Percentiles rank a stretch among this genome's conserved stretches.
Evolutionary conservation across 768 basidiomycete species (phyloP).

Genomic region (Suillus americanus): DNA sequence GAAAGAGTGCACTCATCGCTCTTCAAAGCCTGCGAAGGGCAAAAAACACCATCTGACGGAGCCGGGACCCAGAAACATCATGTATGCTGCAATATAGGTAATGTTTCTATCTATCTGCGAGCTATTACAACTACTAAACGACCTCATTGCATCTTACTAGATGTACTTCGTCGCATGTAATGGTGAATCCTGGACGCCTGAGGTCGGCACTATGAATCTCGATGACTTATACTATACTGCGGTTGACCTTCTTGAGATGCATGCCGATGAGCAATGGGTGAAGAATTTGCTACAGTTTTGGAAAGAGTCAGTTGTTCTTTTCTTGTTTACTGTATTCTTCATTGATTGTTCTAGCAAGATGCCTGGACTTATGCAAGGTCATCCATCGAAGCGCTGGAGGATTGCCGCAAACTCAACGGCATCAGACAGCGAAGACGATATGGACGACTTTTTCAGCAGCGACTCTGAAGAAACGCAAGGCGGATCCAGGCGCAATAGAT

Average conservation of each 20-base stretch:
- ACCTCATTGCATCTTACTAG: neutral
- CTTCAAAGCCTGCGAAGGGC: constrained; percentile 3
- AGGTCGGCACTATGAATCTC: neutral
- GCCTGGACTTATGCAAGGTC: neutral
- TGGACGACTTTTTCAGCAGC: neutral
- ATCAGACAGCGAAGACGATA: neutral
- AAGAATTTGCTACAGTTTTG: constrained; percentile 2
- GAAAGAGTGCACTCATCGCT: neutral
- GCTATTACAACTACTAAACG: neutral
- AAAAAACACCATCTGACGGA: neutral
- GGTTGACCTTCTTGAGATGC: neutral
- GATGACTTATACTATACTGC: constrained; percentile 1
- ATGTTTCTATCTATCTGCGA: neutral
- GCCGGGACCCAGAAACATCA: constrained; percentile 1
- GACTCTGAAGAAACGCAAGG: neutral
- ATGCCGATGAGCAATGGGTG: constrained; percentile 2
- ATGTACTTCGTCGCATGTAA: neutral
- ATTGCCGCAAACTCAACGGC: neutral
- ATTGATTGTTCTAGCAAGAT: neutral
- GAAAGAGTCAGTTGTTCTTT: neutral
- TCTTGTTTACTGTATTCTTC: neutral
- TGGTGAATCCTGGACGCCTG: neutral
- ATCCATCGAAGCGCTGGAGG: neutral
- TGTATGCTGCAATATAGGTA: constrained; percentile 9
- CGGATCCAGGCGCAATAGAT: neutral